Base-by-base conservation (phyloP, 768 basidiomycete species). In the Tylopilus vinaceipallidus region DNA sequence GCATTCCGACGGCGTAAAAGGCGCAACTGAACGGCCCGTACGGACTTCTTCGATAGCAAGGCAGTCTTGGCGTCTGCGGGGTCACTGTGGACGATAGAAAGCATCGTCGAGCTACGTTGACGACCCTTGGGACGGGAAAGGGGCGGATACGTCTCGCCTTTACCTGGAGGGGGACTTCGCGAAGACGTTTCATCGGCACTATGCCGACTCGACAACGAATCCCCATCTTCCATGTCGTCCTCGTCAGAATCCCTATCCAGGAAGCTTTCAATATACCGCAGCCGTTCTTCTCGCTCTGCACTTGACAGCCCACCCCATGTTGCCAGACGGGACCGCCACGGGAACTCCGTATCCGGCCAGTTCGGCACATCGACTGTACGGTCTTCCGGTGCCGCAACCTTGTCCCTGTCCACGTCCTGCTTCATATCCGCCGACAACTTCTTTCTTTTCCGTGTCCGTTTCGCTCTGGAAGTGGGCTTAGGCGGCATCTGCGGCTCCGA, bases 281-380 rank as follows among this genome's bases (percentile, higher is more conserved):
- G 58, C 44, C 81, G 76, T 59, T 86, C 81, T 57, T 77, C 79
- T 56, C 81, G 74, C 59, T 83, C 76, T 26, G 75, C 74, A 58
- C 76, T 78, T 20, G 74, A 73, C 39, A 73, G 55, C 42, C 82
- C 79, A 20, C 71, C 70, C 27, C 77, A 75, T 62, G 84, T 78
- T 53, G 80, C 74, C n/a, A 71, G 73, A 46, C 83, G 73, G 55
- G 84, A 62, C 42, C 77, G 78, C 90, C 89, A 92, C 19, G 90
- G 89, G 59, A 90, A 91, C 66, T 82, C 82, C 8, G 73, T 56
- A 58, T 92, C 90, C 7, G 84, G 84, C 89, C 90, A 91, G 60
- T 88, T 84, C 10, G 88, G 86, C 45, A 69, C 77, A 30, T 79
- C 76, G 2, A 62, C 41, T 5, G 61, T 54, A n/a, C 67, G 67